Percentiles rank a stretch among this genome's conserved stretches.
phyloP scores from a whole-genome alignment of 768 basidiomycete species.

The Omphalotus guepiniiformis region DNA sequence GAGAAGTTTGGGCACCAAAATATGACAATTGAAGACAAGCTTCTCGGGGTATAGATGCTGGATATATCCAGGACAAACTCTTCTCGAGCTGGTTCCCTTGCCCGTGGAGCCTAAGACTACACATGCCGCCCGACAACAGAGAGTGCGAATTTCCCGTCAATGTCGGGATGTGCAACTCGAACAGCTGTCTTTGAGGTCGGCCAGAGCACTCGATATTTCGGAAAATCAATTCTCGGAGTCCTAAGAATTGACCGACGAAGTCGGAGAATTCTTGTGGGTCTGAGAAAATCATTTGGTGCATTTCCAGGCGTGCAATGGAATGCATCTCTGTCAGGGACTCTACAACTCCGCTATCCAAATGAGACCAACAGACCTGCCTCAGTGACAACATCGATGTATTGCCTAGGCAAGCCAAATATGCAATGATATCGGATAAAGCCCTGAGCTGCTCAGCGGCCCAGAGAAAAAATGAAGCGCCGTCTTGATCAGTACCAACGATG shows the following conservation, averaged over 20 bases:
- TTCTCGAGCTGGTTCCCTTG: not conserved
- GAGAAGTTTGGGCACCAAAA: constrained; percentile 1
- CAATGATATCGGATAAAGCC: constrained; percentile 8
- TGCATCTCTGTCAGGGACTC: not conserved
- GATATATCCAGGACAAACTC: constrained; percentile 3
- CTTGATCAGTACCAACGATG: not conserved
- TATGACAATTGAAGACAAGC: not conserved
- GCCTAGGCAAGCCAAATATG: constrained; percentile 4
- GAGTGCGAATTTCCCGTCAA: not conserved
- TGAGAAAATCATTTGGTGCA: not conserved
- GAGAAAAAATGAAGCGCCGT: not conserved
- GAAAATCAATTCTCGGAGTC: not conserved
- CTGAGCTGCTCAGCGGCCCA: constrained; percentile 12
- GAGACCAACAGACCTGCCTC: constrained; percentile 4
- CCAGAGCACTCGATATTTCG: constrained; percentile 1
- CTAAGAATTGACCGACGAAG: constrained; percentile 6
- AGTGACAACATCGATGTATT: not conserved
- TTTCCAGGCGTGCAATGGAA: not conserved
- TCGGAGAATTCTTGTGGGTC: constrained; percentile 1
- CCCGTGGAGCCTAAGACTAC: not conserved
- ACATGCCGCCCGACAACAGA: not conserved
- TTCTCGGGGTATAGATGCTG: not conserved
- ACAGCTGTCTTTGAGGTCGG: too few species aligned
- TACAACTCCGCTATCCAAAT: constrained; percentile 4
- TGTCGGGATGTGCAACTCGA: not conserved